These are phyloP conservation scores for Nothopassalora personata DNA, from an alignment of 2,329 filamentous ascomycete species.

Conservation along the genomic window DNA sequence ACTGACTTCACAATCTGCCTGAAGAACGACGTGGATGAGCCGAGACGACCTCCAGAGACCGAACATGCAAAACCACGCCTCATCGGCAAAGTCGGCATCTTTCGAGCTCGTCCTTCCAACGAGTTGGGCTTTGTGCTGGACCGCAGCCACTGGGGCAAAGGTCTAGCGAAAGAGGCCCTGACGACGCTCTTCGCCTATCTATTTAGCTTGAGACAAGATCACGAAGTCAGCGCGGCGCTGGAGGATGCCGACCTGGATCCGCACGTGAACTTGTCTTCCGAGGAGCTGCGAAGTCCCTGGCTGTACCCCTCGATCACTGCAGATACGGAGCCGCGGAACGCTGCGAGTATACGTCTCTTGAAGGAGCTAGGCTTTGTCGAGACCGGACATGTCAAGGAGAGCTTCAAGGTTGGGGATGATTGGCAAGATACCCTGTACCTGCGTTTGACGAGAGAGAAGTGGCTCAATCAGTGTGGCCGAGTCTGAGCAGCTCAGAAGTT, in stretches of 20 bases:
- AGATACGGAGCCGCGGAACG: background rate
- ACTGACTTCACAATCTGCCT: conserved; percentile 4
- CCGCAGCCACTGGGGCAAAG: background rate
- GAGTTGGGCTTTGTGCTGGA: conserved; percentile 2
- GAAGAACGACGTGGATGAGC: background rate
- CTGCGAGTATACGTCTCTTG: background rate
- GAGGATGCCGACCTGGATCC: background rate
- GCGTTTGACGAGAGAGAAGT: background rate
- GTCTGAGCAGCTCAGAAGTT: background rate
- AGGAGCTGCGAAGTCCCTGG: background rate
- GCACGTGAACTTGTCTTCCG: background rate
- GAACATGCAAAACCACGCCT: background rate
- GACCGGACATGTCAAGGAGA: background rate
- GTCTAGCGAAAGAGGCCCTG: background rate
- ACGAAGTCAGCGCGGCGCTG: no score
- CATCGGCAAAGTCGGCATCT: conserved; percentile 4
- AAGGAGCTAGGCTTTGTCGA: background rate
- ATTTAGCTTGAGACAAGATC: background rate
- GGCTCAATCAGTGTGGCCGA: background rate
- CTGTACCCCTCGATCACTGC: background rate
- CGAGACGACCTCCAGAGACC: no score
- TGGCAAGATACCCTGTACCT: background rate
- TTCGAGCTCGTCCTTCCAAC: background rate
- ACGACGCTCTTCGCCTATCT: background rate
- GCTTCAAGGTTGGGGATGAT: background rate